phyloP scores from a whole-genome alignment of 139 green algal genomes.

The Auxenochlorella pyrenoidosa region DNA sequence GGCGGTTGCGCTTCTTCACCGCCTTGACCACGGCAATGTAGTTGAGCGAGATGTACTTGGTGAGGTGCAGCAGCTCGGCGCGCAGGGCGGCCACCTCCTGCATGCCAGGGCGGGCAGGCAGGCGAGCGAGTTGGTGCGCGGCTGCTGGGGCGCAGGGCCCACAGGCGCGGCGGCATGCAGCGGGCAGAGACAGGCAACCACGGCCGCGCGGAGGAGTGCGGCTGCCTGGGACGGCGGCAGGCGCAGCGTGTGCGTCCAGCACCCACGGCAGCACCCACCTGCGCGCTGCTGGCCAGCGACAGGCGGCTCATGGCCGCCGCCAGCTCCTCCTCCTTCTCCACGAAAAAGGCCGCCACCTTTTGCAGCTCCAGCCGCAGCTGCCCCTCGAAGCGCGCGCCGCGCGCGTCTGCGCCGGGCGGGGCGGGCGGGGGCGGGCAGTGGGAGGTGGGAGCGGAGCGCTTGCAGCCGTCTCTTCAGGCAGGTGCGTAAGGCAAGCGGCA shows the following conservation, averaged over 20 bases:
- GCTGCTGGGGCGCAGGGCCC: no score
- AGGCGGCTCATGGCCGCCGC: not conserved
- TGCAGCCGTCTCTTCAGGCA: no score
- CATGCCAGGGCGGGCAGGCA: no score
- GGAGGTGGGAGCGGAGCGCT: no score
- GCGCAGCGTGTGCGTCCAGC: no score
- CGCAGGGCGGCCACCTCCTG: slow-evolving; percentile 23
- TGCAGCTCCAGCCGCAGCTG: slow-evolving; percentile 62
- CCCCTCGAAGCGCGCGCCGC: slow-evolving; percentile 54
- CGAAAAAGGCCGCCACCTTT: slow-evolving; percentile 72
- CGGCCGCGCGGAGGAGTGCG: no score
- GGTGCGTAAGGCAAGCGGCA: no score
- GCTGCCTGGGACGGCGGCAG: no score
- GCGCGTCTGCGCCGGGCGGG: slow-evolving; percentile 51
- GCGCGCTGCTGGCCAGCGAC: not conserved
- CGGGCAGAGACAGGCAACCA: no score
- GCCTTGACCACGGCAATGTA: slow-evolving; percentile 85
- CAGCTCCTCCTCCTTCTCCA: slow-evolving; percentile 51
- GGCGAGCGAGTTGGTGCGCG: no score
- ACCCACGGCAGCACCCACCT: not conserved
- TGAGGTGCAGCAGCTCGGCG: slow-evolving; percentile 54
- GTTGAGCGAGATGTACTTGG: slow-evolving; percentile 86
- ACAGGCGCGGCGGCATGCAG: no score
- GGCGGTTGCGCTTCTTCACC: slow-evolving; percentile 89
- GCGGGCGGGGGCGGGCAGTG: not conserved